Conservation (phyloP, 345 rosid genomes). For the Lepidium didymum region DNA sequence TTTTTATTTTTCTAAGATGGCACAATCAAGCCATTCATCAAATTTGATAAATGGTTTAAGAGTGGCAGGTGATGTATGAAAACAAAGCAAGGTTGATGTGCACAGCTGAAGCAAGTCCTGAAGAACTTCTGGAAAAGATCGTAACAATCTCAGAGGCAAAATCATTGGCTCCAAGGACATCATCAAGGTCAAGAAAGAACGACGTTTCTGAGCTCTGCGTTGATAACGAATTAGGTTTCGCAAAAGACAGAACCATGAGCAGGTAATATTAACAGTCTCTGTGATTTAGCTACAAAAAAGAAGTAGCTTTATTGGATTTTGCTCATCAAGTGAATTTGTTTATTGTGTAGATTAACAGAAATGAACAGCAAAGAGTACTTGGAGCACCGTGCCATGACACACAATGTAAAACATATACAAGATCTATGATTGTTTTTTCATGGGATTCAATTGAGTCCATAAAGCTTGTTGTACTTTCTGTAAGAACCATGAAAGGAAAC, state of each 20-base stretch:
- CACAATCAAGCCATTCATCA: background rate
- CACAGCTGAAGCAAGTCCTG: conserved; percentile 79
- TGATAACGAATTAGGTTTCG: conserved; percentile 94
- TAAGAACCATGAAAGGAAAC: background rate
- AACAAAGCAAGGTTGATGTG: conserved; percentile 74
- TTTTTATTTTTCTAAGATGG: background rate
- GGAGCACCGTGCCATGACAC: conserved; percentile 50
- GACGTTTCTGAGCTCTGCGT: conserved; percentile 82
- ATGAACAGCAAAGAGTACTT: conserved; percentile 96
- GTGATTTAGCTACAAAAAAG: background rate
- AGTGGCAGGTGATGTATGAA: conserved; percentile 88
- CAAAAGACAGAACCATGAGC: conserved; percentile 93
- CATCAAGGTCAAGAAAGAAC: conserved; percentile 70
- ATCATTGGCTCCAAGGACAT: conserved; percentile 69
- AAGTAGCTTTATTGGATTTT: background rate
- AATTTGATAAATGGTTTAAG: background rate
- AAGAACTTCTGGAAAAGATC: conserved; percentile 58
- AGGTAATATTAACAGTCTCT: conserved; percentile 38
- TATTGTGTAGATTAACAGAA: conserved; percentile 65
- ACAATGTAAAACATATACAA: background rate
- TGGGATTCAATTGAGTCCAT: background rate
- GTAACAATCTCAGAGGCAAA: conserved; percentile 76
- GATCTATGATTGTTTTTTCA: background rate
- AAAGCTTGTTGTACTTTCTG: conserved; percentile 8
- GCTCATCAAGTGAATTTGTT: background rate